Conservation (phyloP, 108 stramenopile species). For the Pseudonitzschia pungens region DNA sequence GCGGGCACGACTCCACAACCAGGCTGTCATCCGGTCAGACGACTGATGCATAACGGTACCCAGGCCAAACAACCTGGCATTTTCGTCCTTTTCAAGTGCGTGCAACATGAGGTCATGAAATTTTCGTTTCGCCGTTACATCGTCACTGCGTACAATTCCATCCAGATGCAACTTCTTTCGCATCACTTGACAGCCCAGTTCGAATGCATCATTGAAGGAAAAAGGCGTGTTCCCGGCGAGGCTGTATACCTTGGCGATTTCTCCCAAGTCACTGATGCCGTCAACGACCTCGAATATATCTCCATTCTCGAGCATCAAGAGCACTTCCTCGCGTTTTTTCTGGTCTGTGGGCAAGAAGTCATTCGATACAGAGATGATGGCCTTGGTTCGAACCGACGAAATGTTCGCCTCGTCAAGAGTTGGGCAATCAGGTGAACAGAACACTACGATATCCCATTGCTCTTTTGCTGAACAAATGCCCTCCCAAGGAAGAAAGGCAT, state of each 20-base stretch:
- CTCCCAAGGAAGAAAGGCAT: slow-evolving; percentile 24
- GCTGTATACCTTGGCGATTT: slow-evolving; percentile 30
- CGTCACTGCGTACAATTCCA: slow-evolving; percentile 29
- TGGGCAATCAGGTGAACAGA: slow-evolving; percentile 33
- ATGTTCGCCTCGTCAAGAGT: slow-evolving; percentile 8
- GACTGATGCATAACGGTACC: slow-evolving; percentile 37
- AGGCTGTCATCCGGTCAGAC: slow-evolving; percentile 36
- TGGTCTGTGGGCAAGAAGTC: slow-evolving; percentile 21
- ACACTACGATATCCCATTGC: slow-evolving; percentile 30
- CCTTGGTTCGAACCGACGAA: slow-evolving; percentile 17
- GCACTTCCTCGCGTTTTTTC: slow-evolving; percentile 4
- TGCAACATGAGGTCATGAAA: slow-evolving; percentile 33
- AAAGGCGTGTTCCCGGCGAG: slow-evolving; percentile 10
- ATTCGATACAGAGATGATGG: slow-evolving; percentile 22
- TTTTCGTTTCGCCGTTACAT: slow-evolving; percentile 24
- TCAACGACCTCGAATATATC: slow-evolving; percentile 29
- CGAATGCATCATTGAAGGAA: slow-evolving; percentile 29
- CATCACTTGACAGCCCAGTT: slow-evolving; percentile 25
- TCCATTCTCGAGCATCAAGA: slow-evolving; percentile 18
- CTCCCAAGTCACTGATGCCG: slow-evolving; percentile 33
- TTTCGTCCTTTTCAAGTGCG: slow-evolving; percentile 29
- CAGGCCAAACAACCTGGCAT: slow-evolving; percentile 26
- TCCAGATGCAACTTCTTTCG: slow-evolving; percentile 40
- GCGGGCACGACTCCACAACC: slow-evolving; percentile 26
- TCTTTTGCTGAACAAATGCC: not conserved